Conservation (phyloP, 306 rosid species). For the Inga oerstediana region DNA sequence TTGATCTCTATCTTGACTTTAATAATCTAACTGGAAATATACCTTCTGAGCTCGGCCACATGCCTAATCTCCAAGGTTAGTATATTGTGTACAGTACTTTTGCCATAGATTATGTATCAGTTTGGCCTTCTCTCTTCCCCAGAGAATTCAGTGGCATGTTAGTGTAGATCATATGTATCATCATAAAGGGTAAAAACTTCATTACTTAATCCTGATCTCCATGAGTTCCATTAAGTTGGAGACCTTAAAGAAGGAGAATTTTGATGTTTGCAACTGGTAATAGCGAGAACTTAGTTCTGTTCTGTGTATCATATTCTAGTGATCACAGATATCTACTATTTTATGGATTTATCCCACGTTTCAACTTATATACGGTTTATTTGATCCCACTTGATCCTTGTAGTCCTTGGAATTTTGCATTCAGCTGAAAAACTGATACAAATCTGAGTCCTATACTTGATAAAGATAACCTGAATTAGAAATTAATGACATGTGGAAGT, state of each 20-base stretch:
- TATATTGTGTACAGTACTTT: background rate
- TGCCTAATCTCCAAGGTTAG: constrained; percentile 87
- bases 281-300: background rate
- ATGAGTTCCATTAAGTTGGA: constrained; percentile 7
- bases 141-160: background rate
- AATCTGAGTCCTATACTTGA: background rate
- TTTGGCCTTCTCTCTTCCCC: background rate
- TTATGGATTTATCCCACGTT: constrained; percentile 9
- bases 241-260: background rate
- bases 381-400: background rate
- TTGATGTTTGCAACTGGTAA: constrained; percentile 4
- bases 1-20: constrained; percentile 85
- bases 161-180: background rate
- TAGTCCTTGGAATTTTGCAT: background rate
- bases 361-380: background rate
- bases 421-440: background rate
- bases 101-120: background rate
- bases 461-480: constrained; percentile 12
- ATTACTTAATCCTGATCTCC: background rate
- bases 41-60: constrained; percentile 64
- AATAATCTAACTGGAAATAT: constrained; percentile 74
- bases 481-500: background rate
- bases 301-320: background rate
- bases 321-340: background rate
- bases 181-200: background rate